Evolutionary conservation across 805 yeast genomes (phyloP), one percentile per base, ranked within the genome.

Genomic region (Hagleromyces aurorensis): DNA sequence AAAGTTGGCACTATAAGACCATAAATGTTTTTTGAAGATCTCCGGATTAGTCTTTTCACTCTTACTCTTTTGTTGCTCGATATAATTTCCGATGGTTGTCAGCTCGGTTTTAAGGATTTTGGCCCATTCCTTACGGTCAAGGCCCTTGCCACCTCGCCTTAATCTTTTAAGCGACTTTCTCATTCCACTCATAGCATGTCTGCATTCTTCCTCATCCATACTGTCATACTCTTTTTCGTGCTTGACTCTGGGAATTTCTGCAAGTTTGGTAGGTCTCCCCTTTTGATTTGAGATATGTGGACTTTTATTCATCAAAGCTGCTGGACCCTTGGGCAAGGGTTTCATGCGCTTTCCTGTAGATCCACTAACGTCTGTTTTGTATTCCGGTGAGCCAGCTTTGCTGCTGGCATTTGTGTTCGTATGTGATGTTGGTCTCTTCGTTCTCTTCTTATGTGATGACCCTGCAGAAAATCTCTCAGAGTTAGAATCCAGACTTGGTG

Each of bases 1-100:
- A 60, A 75, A 85, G 31, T 72, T 69, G 13, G 86, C 68, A 4
- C 91, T 84, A 52, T 78, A 84, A 17, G 81, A 71, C 95, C 96
- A 85, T 36, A 85, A 57, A 46, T 84, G 91, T 50, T 70, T 77
- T 34, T 64, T 62, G 34, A 61, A 44, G 46, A 64, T 69, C 5
- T 57, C 64, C 16, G 61, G 49, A 13, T 61, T 61, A 10, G 41
- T 40, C 3, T 46, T 45, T 2, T 38, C 38, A 1, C 50, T 45
- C 11, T 52, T 44, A 10, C 35, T 34, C 13, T 62, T 64, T 21
- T 57, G 57, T 30, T 55, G 46, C 19, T 63, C 70, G 32, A 84
- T 84, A 46, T 72, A 77, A 40, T 78, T 75, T 16, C 95, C 95
- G 25, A 85, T 78, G 6, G 64, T 63, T n/a, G 76, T 53, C 37